These are phyloP conservation scores for Withania somnifera DNA, from an alignment of 305 asterid species.

Conservation along the genomic window DNA sequence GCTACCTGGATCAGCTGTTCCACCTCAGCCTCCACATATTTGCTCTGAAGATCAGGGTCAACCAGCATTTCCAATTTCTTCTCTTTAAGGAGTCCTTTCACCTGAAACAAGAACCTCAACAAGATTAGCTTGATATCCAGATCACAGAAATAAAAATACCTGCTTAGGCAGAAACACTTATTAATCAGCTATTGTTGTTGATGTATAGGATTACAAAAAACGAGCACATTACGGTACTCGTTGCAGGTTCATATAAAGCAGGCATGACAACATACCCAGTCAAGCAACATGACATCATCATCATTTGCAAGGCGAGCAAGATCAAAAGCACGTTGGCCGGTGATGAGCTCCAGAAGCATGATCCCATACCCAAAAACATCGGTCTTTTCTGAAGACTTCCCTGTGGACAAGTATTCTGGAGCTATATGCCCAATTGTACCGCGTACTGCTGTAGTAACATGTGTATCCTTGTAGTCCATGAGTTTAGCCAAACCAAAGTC, in stretches of 20 bases:
- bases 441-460: conserved; percentile 43
- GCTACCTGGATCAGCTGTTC: conserved; percentile 82
- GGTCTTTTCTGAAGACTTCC: conserved; percentile 46
- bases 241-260: not conserved
- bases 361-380: conserved; percentile 54
- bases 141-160: not conserved
- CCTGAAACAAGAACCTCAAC: conserved; percentile 31
- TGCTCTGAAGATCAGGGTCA: conserved; percentile 52
- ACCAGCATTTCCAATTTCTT: conserved; percentile 64
- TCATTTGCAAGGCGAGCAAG: conserved; percentile 59
- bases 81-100: conserved; percentile 62
- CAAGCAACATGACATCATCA: conserved; percentile 53
- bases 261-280: conserved; percentile 34
- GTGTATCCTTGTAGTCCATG: conserved; percentile 53
- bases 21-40: conserved; percentile 58
- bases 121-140: not conserved
- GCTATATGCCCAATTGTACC: conserved; percentile 55
- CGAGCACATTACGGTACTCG: not conserved
- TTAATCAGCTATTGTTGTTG: not conserved
- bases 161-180: not conserved
- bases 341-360: conserved; percentile 50
- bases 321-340: conserved; percentile 48
- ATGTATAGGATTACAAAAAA: not conserved
- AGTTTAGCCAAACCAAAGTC: conserved; percentile 57
- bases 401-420: conserved; percentile 50